Percentiles rank a stretch among this genome's conserved stretches.
Conservation (phyloP, 495 filamentous ascomycete genomes). For the Evansstolkia leycettana region DNA sequence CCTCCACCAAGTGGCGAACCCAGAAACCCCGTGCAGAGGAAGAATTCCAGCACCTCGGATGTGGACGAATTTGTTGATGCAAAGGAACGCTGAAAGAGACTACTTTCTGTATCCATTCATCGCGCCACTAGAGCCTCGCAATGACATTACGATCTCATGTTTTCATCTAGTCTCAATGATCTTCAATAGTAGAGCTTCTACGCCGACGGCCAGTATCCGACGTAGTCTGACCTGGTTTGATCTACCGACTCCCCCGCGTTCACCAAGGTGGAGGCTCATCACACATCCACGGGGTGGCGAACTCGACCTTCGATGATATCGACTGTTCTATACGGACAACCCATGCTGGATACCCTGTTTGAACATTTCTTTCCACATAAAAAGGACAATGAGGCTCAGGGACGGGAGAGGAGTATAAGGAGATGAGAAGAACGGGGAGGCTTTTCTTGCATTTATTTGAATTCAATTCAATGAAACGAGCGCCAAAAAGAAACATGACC, state of each 20-base stretch:
- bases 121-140: too few relatives aligned
- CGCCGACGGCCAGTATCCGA: too few relatives aligned
- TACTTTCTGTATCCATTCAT: too few relatives aligned
- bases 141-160: too few relatives aligned
- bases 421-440: background rate
- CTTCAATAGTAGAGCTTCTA: too few relatives aligned
- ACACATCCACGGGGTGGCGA: constrained; percentile 10
- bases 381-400: constrained; percentile 3
- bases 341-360: constrained; percentile 32
- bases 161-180: too few relatives aligned
- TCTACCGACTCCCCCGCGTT: background rate
- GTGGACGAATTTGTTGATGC: constrained; percentile 48
- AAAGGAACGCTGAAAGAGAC: constrained; percentile 10
- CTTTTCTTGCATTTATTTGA: background rate
- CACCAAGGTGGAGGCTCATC: background rate
- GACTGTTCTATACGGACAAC: constrained; percentile 8
- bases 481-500: constrained; percentile 7
- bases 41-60: constrained; percentile 35
- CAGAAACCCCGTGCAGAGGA: constrained; percentile 21
- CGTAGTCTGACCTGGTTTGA: too few relatives aligned
- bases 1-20: constrained; percentile 13
- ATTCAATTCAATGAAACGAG: too few relatives aligned
- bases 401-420: background rate
- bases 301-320: constrained; percentile 14
- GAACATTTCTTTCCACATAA: constrained; percentile 8